Conservation (phyloP, 2,329 filamentous ascomycete species). For the Dothideomycetes sp. region DNA sequence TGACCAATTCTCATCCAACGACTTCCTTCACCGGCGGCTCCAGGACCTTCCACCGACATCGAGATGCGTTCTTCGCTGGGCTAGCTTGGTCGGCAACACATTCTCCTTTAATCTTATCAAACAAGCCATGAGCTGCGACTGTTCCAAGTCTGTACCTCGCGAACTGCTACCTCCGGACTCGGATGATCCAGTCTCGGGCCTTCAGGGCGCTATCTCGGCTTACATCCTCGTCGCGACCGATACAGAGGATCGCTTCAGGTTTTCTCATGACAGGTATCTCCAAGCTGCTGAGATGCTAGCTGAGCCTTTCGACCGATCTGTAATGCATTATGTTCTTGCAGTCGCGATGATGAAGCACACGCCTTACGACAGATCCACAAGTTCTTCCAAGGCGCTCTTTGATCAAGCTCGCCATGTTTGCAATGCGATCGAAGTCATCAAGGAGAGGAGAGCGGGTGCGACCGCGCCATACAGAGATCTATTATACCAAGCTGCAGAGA, state of each 20-base stretch:
- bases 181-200: conserved; percentile 61
- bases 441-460: conserved; percentile 43
- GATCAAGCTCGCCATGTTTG: conserved; percentile 73
- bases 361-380: conserved; percentile 45
- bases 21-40: conserved; percentile 70
- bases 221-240: conserved; percentile 75
- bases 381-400: conserved; percentile 44
- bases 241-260: conserved; percentile 74
- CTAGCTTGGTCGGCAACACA: conserved; percentile 65
- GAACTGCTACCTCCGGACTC: conserved; percentile 45
- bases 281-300: conserved; percentile 63
- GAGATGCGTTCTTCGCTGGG: conserved; percentile 77
- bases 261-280: conserved; percentile 79
- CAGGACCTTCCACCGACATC: conserved; percentile 63
- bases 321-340: conserved; percentile 88
- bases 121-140: conserved; percentile 64
- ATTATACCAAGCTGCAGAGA: conserved; percentile 67
- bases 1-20: conserved; percentile 68
- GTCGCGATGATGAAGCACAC: conserved; percentile 67
- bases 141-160: conserved; percentile 41
- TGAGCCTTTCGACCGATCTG: conserved; percentile 53
- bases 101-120: conserved; percentile 79
- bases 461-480: conserved; percentile 53
- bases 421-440: conserved; percentile 65
- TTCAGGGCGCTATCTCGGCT: conserved; percentile 71